Percentiles rank a stretch among this genome's conserved stretches.
Conservation (phyloP, 805 yeast species). For the Candida silvicultrix region DNA sequence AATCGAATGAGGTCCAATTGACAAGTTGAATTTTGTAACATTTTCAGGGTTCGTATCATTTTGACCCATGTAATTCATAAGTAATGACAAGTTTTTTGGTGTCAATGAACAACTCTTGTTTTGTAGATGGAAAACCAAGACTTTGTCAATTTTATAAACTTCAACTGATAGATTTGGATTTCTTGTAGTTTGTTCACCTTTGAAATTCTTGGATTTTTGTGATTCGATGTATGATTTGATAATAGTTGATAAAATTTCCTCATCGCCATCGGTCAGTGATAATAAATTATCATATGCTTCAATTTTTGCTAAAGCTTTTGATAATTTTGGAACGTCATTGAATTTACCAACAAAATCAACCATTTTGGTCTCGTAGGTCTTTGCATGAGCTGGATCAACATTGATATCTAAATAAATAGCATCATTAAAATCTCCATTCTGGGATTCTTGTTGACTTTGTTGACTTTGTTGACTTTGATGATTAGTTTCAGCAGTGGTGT, state of each 20-base stretch:
- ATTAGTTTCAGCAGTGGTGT: not conserved
- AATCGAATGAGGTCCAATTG: conserved; percentile 4
- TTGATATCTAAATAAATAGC: not conserved
- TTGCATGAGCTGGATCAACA: not conserved
- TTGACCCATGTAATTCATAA: not conserved
- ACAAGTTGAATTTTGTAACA: not conserved
- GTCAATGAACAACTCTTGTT: not conserved
- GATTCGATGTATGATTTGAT: conserved; percentile 1
- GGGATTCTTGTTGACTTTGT: not conserved
- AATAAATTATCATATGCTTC: not conserved
- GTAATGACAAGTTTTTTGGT: conserved; percentile 2
- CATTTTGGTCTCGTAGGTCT: not conserved
- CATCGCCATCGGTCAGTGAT: not conserved
- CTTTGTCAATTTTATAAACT: not conserved
- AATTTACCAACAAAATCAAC: not conserved
- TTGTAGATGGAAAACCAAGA: not conserved
- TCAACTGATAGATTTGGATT: not conserved
- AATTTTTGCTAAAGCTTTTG: too few species aligned
- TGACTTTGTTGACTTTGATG: too few species aligned
- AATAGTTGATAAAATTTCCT: not conserved
- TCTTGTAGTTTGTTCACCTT: not conserved
- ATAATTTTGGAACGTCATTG: not conserved
- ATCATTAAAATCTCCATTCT: not conserved
- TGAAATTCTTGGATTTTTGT: not conserved
- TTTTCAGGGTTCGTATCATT: not conserved